phyloP scores from a whole-genome alignment of 441 rosid genomes.

The Mallotus repandus region DNA sequence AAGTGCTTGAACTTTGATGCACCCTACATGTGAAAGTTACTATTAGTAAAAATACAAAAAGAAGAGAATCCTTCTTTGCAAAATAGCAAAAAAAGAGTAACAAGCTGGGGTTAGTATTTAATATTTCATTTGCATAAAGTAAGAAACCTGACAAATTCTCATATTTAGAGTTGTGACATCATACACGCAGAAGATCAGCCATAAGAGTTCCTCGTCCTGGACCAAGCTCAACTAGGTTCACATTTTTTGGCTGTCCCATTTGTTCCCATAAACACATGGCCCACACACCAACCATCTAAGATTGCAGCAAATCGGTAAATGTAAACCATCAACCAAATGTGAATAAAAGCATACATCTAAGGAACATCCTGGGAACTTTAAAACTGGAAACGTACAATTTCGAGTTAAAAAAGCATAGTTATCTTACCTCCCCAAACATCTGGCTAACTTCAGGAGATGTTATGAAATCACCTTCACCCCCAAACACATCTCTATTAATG shows the following conservation, averaged over 20 bases:
- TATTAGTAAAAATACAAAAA: constrained; percentile 8
- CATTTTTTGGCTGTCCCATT: constrained; percentile 75
- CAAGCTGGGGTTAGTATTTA: constrained; percentile 7
- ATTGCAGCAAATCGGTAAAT: constrained; percentile 12
- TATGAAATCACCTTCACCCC: constrained; percentile 88
- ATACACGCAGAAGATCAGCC: constrained; percentile 87
- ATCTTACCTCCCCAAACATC: constrained; percentile 88
- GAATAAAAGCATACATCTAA: background rate
- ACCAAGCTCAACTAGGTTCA: constrained; percentile 87
- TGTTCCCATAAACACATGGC: constrained; percentile 91
- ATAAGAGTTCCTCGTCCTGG: constrained; percentile 94
- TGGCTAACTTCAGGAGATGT: constrained; percentile 98
- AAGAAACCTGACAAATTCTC: constrained; percentile 14
- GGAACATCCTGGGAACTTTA: background rate
- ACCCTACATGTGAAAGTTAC: constrained; percentile 50
- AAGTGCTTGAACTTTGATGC: constrained; percentile 68
- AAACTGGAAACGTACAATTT: background rate
- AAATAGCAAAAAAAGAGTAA: background rate
- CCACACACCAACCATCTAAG: constrained; percentile 89
- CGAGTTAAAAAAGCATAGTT: background rate
- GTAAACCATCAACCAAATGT: background rate
- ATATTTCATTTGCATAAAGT: constrained; percentile 4
- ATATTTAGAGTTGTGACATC: constrained; percentile 21
- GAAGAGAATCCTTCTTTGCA: background rate
- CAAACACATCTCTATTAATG: constrained; percentile 91